A percentile compares a stretch with the other conserved stretches of the same genome.
phyloP scores from a whole-genome alignment of 1,284 basidiomycete species.

The Heimioporus retisporus region DNA sequence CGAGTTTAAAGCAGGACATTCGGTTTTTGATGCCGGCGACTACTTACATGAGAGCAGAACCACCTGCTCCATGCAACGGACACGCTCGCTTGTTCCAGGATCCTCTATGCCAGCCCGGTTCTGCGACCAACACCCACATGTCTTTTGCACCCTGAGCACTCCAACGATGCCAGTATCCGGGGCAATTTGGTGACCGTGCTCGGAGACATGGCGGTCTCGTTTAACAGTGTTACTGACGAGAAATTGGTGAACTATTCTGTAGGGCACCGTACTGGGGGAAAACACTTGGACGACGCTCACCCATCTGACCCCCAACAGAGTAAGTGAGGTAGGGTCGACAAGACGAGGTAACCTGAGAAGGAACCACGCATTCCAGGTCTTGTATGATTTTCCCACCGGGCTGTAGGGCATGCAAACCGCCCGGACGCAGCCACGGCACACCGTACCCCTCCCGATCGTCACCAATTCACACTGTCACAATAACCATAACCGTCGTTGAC shows the following conservation, averaged over 20 bases:
- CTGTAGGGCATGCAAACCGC: too few relatives aligned
- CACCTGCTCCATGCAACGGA: conserved; percentile 89
- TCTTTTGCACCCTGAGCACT: conserved; percentile 97
- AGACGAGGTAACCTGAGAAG: too few relatives aligned
- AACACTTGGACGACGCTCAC: too few relatives aligned
- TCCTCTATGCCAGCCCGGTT: conserved; percentile 97
- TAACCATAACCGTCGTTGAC: too few relatives aligned
- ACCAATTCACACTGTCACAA: too few relatives aligned
- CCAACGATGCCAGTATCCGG: conserved; percentile 89
- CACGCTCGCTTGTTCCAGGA: conserved; percentile 93
- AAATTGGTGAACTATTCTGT: conserved; percentile 96
- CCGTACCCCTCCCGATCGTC: too few relatives aligned
- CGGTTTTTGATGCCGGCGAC: neutral
- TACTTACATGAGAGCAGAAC: conserved; percentile 64
- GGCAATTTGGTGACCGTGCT: conserved; percentile 99
- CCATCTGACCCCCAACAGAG: too few relatives aligned
- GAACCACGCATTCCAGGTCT: conserved; percentile 89
- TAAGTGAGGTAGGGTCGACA: too few relatives aligned
- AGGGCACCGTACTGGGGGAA: too few relatives aligned
- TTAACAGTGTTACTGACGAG: conserved; percentile 97
- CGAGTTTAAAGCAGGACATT: conserved; percentile 78
- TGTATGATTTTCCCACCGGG: conserved; percentile 97
- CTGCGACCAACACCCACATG: conserved; percentile 91
- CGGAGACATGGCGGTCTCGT: conserved; percentile 97
- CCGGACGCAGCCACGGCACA: too few relatives aligned